Percentiles rank a stretch among this genome's conserved stretches.
Evolutionary conservation across 148 eudicot species (phyloP).

Genomic region (Polygonum aviculare): DNA sequence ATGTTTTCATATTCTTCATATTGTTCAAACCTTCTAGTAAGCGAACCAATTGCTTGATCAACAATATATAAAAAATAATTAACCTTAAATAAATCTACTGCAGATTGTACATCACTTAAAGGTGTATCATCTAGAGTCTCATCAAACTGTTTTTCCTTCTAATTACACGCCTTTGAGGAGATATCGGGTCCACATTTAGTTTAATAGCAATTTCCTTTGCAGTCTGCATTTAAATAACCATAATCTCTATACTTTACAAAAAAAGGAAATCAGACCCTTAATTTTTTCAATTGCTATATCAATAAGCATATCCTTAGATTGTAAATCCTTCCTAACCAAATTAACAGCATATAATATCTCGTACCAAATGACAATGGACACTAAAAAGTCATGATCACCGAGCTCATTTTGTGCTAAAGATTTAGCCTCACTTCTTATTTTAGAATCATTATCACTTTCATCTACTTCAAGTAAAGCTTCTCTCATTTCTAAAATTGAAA

Average conservation of each 20-base stretch:
- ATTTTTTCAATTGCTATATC: conserved; percentile 10
- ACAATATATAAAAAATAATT: conserved; percentile 1
- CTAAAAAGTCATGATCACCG: conserved; percentile 9
- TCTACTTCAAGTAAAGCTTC: too few species aligned
- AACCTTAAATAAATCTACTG: neutral
- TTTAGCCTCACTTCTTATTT: conserved; percentile 7
- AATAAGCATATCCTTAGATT: neutral
- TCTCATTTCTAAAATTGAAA: too few species aligned
- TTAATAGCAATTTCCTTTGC: conserved; percentile 5
- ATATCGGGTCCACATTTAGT: neutral
- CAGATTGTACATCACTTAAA: neutral
- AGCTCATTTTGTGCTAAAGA: conserved; percentile 10
- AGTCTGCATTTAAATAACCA: neutral
- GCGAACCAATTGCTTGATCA: neutral
- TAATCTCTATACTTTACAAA: conserved; percentile 8
- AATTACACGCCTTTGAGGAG: neutral
- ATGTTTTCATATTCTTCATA: too few species aligned
- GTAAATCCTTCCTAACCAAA: conserved; percentile 3
- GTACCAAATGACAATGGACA: conserved; percentile 12
- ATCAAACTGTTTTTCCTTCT: conserved; percentile 8
- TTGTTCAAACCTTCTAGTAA: too few species aligned
- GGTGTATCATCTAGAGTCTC: neutral
- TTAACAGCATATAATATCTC: conserved; percentile 13
- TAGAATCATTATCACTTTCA: too few species aligned
- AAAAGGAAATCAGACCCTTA: conserved; percentile 3